phyloP scores from a whole-genome alignment of 495 filamentous ascomycete species.

The Trichoderma gamsii region DNA sequence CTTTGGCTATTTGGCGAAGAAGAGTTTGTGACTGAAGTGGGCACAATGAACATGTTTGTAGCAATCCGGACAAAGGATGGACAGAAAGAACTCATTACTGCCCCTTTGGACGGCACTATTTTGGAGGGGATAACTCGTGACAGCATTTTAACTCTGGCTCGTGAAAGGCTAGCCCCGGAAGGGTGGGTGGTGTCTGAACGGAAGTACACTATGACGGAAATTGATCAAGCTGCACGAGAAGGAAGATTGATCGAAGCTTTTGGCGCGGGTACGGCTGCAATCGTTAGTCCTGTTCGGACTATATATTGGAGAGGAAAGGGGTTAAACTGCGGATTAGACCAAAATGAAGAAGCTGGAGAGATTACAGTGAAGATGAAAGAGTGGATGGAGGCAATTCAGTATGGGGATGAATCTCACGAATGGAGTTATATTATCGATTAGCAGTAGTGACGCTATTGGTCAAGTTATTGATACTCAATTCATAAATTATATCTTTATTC shows the following conservation, averaged over 20 bases:
- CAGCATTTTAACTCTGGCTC: not conserved
- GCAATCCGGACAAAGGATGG: not conserved
- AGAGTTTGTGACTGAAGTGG: not conserved
- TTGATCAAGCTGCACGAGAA: not conserved
- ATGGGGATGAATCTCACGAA: too few species aligned
- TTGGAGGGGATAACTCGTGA: not conserved
- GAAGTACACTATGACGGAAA: not conserved
- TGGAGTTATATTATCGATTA: too few species aligned
- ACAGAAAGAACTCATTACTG: not conserved
- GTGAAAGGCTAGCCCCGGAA: not conserved
- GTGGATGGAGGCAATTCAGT: too few species aligned
- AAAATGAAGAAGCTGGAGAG: too few species aligned
- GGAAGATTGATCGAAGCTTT: not conserved
- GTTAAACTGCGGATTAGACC: too few species aligned
- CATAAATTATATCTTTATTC: too few species aligned
- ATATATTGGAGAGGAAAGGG: too few species aligned
- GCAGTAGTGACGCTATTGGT: too few species aligned
- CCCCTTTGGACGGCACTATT: not conserved
- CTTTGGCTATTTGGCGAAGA: not conserved
- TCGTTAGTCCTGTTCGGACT: too few species aligned
- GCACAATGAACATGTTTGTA: not conserved
- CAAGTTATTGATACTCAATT: too few species aligned
- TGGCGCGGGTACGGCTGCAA: not conserved
- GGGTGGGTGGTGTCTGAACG: not conserved
- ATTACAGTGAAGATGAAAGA: too few species aligned